Evolutionary conservation across 75 land plant genomes (phyloP).

Genomic region (Chamaecyparis obtusa): DNA sequence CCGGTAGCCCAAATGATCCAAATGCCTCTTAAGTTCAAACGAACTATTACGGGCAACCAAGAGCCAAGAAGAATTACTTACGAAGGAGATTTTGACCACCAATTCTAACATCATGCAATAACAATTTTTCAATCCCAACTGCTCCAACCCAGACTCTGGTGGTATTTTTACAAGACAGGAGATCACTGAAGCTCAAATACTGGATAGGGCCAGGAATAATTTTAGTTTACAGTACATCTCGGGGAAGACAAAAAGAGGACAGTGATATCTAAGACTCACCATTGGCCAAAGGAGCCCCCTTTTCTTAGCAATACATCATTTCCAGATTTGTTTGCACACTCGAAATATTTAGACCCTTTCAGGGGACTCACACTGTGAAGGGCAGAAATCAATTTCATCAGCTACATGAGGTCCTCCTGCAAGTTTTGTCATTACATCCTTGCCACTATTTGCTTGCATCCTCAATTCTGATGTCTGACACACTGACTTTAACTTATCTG

Average conservation of each 20-base stretch:
- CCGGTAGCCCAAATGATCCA: neutral
- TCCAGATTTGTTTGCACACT: neutral
- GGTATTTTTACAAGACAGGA: neutral
- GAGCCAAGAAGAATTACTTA: neutral
- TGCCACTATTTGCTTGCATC: neutral
- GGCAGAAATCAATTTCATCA: conserved; percentile 5
- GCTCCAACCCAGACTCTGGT: neutral
- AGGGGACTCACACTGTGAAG: conserved; percentile 2
- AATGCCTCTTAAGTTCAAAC: neutral
- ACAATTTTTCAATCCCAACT: neutral
- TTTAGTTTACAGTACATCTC: neutral
- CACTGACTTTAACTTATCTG: neutral
- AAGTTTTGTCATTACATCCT: neutral
- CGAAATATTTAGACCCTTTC: neutral
- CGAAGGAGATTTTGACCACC: neutral
- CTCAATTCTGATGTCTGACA: neutral
- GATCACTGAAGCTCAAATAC: neutral
- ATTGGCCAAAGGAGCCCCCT: neutral
- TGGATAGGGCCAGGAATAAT: neutral
- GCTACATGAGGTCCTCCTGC: neutral
- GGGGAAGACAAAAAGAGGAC: neutral
- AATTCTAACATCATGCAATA: neutral
- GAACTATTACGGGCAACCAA: neutral
- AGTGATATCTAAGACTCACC: neutral
- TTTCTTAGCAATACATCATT: neutral